Base-by-base conservation (phyloP, 305 asterid genomes). In the Coffea humblotiana region DNA sequence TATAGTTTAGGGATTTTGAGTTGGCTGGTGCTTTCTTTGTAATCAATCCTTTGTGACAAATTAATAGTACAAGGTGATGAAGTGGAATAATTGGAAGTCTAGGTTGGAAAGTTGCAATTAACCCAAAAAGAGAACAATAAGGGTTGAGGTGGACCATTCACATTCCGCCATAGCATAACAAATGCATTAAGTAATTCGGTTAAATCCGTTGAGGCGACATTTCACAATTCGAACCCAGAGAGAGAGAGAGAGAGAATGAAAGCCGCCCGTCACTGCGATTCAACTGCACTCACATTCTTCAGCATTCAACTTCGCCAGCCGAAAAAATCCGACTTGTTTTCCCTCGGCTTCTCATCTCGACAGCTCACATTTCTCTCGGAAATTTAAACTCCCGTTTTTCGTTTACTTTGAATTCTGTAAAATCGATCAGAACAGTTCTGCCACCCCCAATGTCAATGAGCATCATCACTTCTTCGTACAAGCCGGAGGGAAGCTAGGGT, bases 401-500 rank as follows among this genome's bases (percentile, higher is more conserved):
- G 8, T 49, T 80, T 56, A 43, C 61, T 64, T 49, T 27, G 63
- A 58, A 76, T 35, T 54, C 29, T 35, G 4, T 10, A 37, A 83
- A 80, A 47, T 78, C 85, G 76, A 60, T 76, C 75, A 61, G 85
- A 70, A 77, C 87, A 67, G 58, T 78, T 74, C 76, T 86, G 71
- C 80, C 88, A 37, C 77, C 87, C 45, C 51, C 76, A 52, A 84
- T 86, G 92, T 90, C 81, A 78, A 49, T 71, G 27, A 47, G 45
- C 80, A 65, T 67, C 37, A 8, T 71, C 27, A 2, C 75, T 35
- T 68, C 90, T 72, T 77, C 84, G 8, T 85, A 87, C 86, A 92
- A 85, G 83, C 80, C 93, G n/a, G 93, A 92, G 65, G 65, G 92
- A 90, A 87, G 90, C 96, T 80, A 89, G 98, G 88, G 91, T 88